A percentile compares a stretch with the other conserved stretches of the same genome.
Evolutionary conservation across 2,329 filamentous ascomycete genomes (phyloP).

Genomic region (Curvularia lunata): DNA sequence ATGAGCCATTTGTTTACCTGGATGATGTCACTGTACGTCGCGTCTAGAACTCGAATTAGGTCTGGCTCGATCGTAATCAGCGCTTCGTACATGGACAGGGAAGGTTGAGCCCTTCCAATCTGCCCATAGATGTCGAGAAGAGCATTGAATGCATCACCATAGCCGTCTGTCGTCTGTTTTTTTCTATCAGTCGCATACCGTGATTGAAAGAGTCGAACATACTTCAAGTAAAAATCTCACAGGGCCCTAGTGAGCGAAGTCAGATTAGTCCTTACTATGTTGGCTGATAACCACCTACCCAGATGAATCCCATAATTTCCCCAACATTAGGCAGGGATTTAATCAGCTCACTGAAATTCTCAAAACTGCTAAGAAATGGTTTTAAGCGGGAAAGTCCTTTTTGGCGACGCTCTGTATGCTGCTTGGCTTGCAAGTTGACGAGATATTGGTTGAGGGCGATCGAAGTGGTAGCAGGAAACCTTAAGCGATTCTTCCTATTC

Average conservation of each 20-base stretch:
- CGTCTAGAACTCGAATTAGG: slow-evolving; percentile 1
- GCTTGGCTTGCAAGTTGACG: slow-evolving; percentile 20
- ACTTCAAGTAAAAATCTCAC: neutral
- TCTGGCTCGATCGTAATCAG: neutral
- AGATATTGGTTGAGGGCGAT: slow-evolving; percentile 15
- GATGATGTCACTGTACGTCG: slow-evolving; percentile 13
- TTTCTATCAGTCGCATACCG: neutral
- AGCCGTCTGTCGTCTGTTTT: slow-evolving; percentile 13
- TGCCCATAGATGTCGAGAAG: slow-evolving; percentile 25
- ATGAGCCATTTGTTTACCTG: slow-evolving; percentile 19
- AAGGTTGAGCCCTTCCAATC: slow-evolving; percentile 31
- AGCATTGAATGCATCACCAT: slow-evolving; percentile 12
- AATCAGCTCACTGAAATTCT: slow-evolving; percentile 31
- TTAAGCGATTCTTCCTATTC: slow-evolving; percentile 8
- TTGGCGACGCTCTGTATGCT: slow-evolving; percentile 17
- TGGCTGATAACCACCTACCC: neutral
- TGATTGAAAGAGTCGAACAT: neutral
- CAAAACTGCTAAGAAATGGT: slow-evolving; percentile 33
- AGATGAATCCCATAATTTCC: neutral
- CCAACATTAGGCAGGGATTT: neutral
- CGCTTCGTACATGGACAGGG: slow-evolving; percentile 18
- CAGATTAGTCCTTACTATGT: neutral
- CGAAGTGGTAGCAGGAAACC: slow-evolving; percentile 17
- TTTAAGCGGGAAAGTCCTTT: slow-evolving; percentile 27
- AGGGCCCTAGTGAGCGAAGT: neutral